phyloP scores from a whole-genome alignment of 202 grass and related monocot species.

The Cymbopogon flexuosus region DNA sequence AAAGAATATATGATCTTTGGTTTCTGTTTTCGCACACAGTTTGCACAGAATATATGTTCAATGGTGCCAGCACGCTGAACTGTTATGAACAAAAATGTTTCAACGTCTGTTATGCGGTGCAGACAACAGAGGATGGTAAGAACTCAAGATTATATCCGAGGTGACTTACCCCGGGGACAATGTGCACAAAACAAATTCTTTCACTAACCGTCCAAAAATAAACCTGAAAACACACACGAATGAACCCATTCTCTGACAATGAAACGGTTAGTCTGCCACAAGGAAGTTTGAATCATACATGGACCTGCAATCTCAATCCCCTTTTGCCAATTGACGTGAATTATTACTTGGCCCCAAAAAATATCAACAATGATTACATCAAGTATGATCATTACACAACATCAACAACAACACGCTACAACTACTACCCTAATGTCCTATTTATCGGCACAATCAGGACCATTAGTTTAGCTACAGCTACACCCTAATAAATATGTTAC shows the following conservation, averaged over 20 bases:
- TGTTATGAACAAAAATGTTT: no score
- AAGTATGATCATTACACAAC: constrained; percentile 37
- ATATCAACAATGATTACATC: constrained; percentile 38
- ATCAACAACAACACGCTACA: constrained; percentile 33
- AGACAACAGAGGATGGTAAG: background rate
- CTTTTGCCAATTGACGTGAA: constrained; percentile 1
- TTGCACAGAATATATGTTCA: no score
- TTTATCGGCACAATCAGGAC: constrained; percentile 21
- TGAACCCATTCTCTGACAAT: background rate
- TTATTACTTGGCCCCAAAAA: constrained; percentile 38
- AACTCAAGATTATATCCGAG: background rate
- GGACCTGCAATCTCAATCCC: background rate
- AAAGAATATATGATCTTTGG: no score
- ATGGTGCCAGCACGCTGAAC: background rate
- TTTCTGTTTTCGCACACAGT: no score
- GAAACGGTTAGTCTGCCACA: background rate
- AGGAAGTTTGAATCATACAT: background rate
- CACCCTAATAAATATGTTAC: constrained; percentile 46
- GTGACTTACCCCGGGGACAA: background rate
- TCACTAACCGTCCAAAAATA: background rate
- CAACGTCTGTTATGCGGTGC: background rate
- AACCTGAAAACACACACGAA: background rate
- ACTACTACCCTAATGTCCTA: constrained; percentile 36
- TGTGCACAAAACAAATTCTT: background rate
- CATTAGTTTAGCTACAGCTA: constrained; percentile 43